These are phyloP conservation scores for Ilex asprella DNA, from an alignment of 257 asterid species.

Conservation along the genomic window DNA sequence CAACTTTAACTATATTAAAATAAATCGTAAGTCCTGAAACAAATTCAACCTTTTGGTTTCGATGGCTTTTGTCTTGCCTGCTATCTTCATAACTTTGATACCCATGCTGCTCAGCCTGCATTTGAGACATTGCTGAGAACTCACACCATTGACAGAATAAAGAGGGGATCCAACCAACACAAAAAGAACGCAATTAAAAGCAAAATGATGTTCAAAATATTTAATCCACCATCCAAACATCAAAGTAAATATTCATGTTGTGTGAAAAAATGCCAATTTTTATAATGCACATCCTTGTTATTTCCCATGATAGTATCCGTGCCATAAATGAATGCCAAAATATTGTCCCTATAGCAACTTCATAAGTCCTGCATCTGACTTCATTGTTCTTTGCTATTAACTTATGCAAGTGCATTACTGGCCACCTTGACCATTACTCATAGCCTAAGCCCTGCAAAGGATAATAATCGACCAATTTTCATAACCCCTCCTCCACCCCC, in stretches of 20 bases:
- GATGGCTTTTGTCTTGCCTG: conserved; percentile 13
- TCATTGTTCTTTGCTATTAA: neutral
- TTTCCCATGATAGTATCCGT: neutral
- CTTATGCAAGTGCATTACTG: neutral
- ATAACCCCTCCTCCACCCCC: neutral
- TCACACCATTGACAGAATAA: conserved; percentile 4
- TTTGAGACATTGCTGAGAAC: conserved; percentile 4
- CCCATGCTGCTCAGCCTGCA: conserved; percentile 16
- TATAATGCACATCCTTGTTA: neutral
- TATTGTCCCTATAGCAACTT: neutral
- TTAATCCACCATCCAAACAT: neutral
- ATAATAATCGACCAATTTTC: neutral
- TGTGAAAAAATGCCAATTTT: neutral
- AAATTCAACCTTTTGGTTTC: conserved; percentile 22
- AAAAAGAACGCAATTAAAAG: neutral
- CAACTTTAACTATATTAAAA: neutral
- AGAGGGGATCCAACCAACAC: neutral
- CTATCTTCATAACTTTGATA: conserved; percentile 15
- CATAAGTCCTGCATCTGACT: neutral
- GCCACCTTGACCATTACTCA: neutral
- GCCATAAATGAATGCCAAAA: neutral
- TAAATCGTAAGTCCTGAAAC: neutral
- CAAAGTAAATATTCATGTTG: neutral
- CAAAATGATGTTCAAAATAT: neutral
- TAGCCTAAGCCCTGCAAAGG: neutral